Evolutionary conservation across 441 rosid genomes (phyloP), one percentile per base, ranked within the genome.

Genomic region (Rhodomyrtus psidioides): DNA sequence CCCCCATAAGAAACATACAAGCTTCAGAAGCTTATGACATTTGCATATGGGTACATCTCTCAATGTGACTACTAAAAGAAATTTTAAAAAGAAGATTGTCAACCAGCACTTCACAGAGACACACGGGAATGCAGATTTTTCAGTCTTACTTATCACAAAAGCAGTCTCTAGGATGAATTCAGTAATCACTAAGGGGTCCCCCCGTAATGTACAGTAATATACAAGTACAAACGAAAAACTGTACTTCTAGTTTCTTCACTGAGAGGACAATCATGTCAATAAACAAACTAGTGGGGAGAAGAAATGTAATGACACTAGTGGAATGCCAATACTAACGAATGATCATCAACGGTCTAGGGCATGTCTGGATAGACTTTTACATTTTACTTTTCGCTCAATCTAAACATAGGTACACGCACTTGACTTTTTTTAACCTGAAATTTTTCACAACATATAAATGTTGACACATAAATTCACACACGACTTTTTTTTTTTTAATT

Each of bases 271-370:
- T 59, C 70, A 59, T 59, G 34, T 27, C 34, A 0, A 27, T 59
- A 28, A 59, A 59, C 70, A 59, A 27, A 59, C 70, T 27, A 16
- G 70, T 59, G 70, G 34, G 34, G 70, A 55, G 26, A 55, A 55
- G n/a, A 55, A 55, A 23, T 6, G 4, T 55, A 55, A 55, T 55
- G n/a, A 59, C 34, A 15, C 39, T 27, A 59, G 7, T 59, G 70
- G 65, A 59, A 13, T 59, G 86, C 82, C 85, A 88, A 86, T 7
- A 53, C 56, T 26, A 12, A 42, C 86, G 39, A 88, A 86, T 88
- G 23, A 87, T 57, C 82, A n/a, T 44, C 58, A 55, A 44, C n/a
- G 24, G 58, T 42, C 17, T 54, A 84, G 42, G 75, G 79, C 79
- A 12, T 84, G 53, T 82, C 82, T 86, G 2, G 55, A 55, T 65